These are phyloP conservation scores for Starmerella bacillaris DNA, from an alignment of 805 yeast genomes.

Conservation along the genomic window DNA sequence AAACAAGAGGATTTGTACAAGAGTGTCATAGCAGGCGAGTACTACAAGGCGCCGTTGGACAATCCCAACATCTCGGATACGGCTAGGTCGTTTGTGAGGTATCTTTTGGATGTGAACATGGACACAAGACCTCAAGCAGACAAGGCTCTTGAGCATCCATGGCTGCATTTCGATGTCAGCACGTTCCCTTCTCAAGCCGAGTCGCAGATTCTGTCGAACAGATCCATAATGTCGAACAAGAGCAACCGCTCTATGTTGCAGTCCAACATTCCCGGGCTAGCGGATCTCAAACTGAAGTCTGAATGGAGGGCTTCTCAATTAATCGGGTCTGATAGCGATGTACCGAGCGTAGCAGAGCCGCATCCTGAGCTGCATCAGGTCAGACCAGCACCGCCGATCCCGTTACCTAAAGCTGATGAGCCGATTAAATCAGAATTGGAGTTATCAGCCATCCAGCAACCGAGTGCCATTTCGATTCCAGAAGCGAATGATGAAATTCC, in stretches of 20 bases:
- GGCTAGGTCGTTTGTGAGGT: slow-evolving; percentile 54
- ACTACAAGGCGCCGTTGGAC: slow-evolving; percentile 44
- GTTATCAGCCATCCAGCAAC: background rate
- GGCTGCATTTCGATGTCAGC: slow-evolving; percentile 33
- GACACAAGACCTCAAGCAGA: slow-evolving; percentile 51
- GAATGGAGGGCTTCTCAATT: background rate
- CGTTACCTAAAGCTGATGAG: too few relatives aligned
- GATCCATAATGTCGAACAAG: background rate
- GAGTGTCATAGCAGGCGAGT: slow-evolving; percentile 60
- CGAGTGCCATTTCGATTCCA: background rate
- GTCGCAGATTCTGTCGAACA: background rate
- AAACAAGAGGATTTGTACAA: slow-evolving; percentile 73
- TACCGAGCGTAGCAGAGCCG: too few relatives aligned
- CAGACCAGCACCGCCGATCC: too few relatives aligned
- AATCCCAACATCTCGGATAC: slow-evolving; percentile 46
- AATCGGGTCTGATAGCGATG: background rate
- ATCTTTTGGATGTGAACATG: slow-evolving; percentile 64
- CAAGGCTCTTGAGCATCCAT: slow-evolving; percentile 60
- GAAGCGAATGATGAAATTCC: background rate
- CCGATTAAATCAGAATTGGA: background rate
- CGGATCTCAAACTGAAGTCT: slow-evolving; percentile 1
- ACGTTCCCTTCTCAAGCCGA: background rate
- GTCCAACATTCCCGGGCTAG: slow-evolving; percentile 1
- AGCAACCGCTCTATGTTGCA: background rate
- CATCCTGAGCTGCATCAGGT: too few relatives aligned